These are phyloP conservation scores for Erodium texanum DNA, from an alignment of 441 rosid genomes.

Conservation along the genomic window DNA sequence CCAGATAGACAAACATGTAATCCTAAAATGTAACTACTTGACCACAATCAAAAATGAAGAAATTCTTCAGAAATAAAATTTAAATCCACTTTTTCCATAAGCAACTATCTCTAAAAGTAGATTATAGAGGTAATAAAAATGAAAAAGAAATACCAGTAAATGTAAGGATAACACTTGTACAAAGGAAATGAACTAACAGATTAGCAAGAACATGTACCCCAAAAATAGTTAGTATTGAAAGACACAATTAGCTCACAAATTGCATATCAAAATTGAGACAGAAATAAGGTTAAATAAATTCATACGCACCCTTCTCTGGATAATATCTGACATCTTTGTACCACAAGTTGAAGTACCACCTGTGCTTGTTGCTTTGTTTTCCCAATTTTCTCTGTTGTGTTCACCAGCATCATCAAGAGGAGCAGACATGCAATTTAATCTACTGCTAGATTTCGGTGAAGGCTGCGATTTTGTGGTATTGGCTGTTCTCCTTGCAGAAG, in stretches of 20 bases:
- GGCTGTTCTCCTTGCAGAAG: constrained; percentile 57
- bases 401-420: constrained; percentile 53
- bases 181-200: background rate
- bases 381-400: constrained; percentile 62
- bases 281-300: background rate
- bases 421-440: constrained; percentile 42
- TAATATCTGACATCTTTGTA: constrained; percentile 61
- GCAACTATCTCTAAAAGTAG: too few species aligned
- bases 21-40: too few species aligned
- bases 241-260: background rate
- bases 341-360: constrained; percentile 47
- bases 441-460: constrained; percentile 53
- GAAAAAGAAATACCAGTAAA: too few species aligned
- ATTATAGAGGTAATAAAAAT: too few species aligned
- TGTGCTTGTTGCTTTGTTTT: constrained; percentile 41
- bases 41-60: too few species aligned
- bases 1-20: too few species aligned
- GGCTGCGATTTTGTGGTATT: constrained; percentile 62
- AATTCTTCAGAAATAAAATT: too few species aligned
- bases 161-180: too few species aligned
- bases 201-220: background rate
- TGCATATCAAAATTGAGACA: background rate
- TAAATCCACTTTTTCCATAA: too few species aligned
- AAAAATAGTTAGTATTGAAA: background rate
- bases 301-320: constrained; percentile 77